These are phyloP conservation scores for Aspergillus ostianus DNA, from an alignment of 495 filamentous ascomycete species.

Conservation along the genomic window DNA sequence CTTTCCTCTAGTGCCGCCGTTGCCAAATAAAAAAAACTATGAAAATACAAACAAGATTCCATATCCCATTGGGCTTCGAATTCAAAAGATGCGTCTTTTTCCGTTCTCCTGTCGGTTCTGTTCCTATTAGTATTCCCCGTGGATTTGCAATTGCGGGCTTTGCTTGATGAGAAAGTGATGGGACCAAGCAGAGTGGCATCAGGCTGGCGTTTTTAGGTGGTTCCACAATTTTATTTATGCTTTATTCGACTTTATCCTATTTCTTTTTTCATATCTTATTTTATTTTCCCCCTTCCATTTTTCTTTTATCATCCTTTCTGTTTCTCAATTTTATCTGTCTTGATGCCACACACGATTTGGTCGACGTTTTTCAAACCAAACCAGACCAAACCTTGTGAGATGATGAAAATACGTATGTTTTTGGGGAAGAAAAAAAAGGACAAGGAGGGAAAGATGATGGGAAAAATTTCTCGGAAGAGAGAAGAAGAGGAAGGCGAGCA, in stretches of 20 bases:
- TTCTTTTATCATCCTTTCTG: conserved; percentile 9
- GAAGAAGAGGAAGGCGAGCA: background rate
- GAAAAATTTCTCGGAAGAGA: conserved; percentile 3
- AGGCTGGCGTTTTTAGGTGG: conserved; percentile 51
- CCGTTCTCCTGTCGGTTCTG: conserved; percentile 39
- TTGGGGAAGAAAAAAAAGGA: background rate
- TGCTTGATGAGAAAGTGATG: conserved; percentile 25
- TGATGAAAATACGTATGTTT: background rate
- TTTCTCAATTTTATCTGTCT: conserved; percentile 5
- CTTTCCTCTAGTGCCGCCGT: conserved; percentile 39
- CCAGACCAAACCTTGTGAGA: conserved; percentile 1
- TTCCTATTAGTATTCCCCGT: conserved; percentile 41
- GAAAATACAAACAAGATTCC: background rate
- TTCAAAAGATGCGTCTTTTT: conserved; percentile 30
- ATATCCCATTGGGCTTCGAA: conserved; percentile 18
- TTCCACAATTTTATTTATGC: conserved; percentile 37
- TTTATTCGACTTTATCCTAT: conserved; percentile 24
- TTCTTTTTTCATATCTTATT: conserved; percentile 31
- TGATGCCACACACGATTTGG: conserved; percentile 1
- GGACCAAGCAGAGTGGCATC: conserved; percentile 48
- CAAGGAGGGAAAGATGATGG: conserved; percentile 1
- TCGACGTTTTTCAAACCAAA: conserved; percentile 2
- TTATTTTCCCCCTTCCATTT: conserved; percentile 18
- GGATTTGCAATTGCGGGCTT: conserved; percentile 32
- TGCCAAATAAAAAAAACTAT: conserved; percentile 40